These are phyloP conservation scores for Monilinia vaccinii-corymbosi DNA, from an alignment of 2,329 filamentous ascomycete genomes.

Conservation along the genomic window DNA sequence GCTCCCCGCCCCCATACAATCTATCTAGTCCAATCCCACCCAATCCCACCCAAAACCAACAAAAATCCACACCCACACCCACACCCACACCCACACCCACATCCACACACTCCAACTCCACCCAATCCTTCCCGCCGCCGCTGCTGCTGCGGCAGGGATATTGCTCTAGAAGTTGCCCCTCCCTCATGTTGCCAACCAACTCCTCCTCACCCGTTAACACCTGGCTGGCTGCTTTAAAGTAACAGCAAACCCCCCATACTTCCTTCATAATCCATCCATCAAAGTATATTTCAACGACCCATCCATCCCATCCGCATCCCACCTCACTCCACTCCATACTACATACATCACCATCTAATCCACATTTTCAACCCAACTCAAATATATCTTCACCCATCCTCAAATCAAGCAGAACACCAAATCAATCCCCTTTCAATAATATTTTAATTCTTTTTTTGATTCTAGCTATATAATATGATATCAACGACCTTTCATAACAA, in stretches of 20 bases:
- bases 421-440: background rate
- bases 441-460: conserved; percentile 4
- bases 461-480: background rate
- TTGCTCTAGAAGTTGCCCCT: background rate
- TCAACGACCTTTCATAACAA: background rate
- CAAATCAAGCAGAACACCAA: too few relatives aligned
- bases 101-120: background rate
- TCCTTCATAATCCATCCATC: background rate
- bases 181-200: too few relatives aligned
- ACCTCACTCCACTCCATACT: too few relatives aligned
- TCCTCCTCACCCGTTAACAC: background rate
- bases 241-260: too few relatives aligned
- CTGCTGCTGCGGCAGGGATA: too few relatives aligned
- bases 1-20: background rate
- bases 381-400: too few relatives aligned
- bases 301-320: too few relatives aligned
- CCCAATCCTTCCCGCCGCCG: background rate
- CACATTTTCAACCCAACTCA: too few relatives aligned
- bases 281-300: background rate
- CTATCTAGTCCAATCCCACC: background rate
- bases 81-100: background rate
- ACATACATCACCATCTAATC: too few relatives aligned
- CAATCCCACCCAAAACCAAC: background rate
- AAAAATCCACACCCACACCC: background rate
- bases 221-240: background rate